A percentile compares a stretch with the other conserved stretches of the same genome.
phyloP scores from a whole-genome alignment of 2,329 filamentous ascomycete genomes.

The Pseudogymnoascus sp. region DNA sequence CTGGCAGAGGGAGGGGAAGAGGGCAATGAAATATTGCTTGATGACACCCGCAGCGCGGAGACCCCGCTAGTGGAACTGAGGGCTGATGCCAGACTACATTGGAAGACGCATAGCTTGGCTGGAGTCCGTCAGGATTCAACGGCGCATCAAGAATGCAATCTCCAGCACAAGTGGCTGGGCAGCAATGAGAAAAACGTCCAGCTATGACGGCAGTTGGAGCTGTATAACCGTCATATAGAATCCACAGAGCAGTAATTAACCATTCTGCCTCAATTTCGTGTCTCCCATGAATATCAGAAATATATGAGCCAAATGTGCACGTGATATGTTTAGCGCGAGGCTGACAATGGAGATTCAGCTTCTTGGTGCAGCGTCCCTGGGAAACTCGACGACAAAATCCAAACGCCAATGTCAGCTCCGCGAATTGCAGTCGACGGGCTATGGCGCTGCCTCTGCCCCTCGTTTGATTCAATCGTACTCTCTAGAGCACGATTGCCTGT shows the following conservation, averaged over 20 bases:
- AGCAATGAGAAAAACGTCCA: not conserved
- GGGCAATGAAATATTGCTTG: not conserved
- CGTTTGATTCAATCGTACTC: constrained; percentile 36
- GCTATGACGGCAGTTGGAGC: not conserved
- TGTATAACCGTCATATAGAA: constrained; percentile 5
- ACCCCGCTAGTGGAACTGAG: not conserved
- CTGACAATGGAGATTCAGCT: not conserved
- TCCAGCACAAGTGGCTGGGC: not conserved
- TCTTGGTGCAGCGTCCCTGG: not conserved
- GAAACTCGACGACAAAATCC: constrained; percentile 2
- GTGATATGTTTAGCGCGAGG: not conserved
- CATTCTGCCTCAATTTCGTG: not conserved
- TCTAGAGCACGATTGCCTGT: constrained; percentile 16
- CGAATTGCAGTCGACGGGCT: constrained; percentile 45
- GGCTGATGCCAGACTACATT: constrained; percentile 1
- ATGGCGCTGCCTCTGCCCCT: constrained; percentile 56
- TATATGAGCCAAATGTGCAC: not conserved
- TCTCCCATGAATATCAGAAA: not conserved
- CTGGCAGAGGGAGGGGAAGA: constrained; percentile 27
- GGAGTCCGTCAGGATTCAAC: not conserved
- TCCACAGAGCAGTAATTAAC: not conserved
- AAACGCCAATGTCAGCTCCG: constrained; percentile 27
- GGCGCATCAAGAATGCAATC: not conserved
- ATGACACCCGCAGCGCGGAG: constrained; percentile 18
- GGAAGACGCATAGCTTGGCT: constrained; percentile 5